A percentile compares a stretch with the other conserved stretches of the same genome.
Evolutionary conservation across 768 basidiomycete genomes (phyloP).

Genomic region (Leccinum longicurvipes): DNA sequence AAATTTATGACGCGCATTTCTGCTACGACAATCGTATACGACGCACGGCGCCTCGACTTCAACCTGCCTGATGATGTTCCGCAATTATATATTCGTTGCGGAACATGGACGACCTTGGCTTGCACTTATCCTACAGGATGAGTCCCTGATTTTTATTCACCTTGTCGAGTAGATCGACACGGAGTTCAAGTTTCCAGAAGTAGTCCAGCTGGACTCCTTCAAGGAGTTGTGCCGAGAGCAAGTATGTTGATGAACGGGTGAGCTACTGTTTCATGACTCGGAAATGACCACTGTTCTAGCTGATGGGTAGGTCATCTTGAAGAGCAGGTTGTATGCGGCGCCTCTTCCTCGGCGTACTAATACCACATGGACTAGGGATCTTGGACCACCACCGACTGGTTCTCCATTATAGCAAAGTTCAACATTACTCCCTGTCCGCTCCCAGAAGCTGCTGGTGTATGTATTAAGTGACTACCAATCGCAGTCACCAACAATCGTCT

Average conservation of each 20-base stretch:
- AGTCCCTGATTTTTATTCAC: slow-evolving; percentile 37
- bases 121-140: slow-evolving; percentile 26
- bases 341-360: slow-evolving; percentile 45
- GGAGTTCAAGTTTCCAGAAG: slow-evolving; percentile 39
- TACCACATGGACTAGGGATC: slow-evolving; percentile 40
- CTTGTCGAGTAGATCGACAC: slow-evolving; percentile 37
- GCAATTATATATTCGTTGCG: too few relatives aligned
- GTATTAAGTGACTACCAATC: slow-evolving; percentile 6
- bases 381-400: slow-evolving; percentile 46
- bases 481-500: neutral
- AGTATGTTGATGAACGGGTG: slow-evolving; percentile 41
- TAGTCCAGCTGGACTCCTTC: slow-evolving; percentile 32
- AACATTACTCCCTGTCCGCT: slow-evolving; percentile 27
- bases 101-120: slow-evolving; percentile 32
- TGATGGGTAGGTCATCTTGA: slow-evolving; percentile 33
- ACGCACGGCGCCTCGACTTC: slow-evolving; percentile 44
- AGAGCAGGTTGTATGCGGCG: slow-evolving; percentile 34
- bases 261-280: slow-evolving; percentile 1
- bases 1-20: too few relatives aligned
- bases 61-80: slow-evolving; percentile 37
- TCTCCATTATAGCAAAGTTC: slow-evolving; percentile 40
- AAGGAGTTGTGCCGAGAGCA: slow-evolving; percentile 44
- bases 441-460: slow-evolving; percentile 32
- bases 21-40: slow-evolving; percentile 40
- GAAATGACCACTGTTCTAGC: too few relatives aligned